phyloP scores from a whole-genome alignment of 129 eudicot genomes.

The Scalesia atractyloides region DNA sequence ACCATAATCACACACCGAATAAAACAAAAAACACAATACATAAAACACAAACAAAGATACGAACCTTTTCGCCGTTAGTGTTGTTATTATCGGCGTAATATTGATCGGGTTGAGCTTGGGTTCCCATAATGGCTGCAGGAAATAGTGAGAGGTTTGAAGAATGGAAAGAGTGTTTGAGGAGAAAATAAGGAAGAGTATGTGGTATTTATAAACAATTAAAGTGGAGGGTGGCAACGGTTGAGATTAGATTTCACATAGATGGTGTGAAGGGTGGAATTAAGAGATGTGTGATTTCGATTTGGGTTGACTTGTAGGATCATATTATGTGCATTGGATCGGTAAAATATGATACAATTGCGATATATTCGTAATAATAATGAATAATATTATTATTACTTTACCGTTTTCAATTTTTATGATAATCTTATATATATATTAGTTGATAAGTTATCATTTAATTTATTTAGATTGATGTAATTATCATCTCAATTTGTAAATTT shows the following conservation, averaged over 20 bases:
- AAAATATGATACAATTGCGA: too few relatives aligned
- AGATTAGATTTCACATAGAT: conserved; percentile 33
- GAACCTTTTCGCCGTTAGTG: conserved; percentile 27
- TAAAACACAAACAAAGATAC: not conserved
- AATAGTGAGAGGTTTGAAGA: conserved; percentile 4
- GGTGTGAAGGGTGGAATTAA: conserved; percentile 28
- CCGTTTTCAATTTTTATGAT: too few relatives aligned
- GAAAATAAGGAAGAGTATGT: conserved; percentile 2
- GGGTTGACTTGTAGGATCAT: conserved; percentile 24
- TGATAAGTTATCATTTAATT: too few relatives aligned
- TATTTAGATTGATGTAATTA: too few relatives aligned
- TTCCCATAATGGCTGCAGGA: conserved; percentile 23
- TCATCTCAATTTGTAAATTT: too few relatives aligned
- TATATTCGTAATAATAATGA: too few relatives aligned
- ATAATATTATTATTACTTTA: too few relatives aligned
- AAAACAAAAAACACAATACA: not conserved
- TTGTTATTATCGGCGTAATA: conserved; percentile 18
- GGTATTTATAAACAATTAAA: conserved; percentile 29
- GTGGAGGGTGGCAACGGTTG: conserved; percentile 28
- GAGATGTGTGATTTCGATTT: conserved; percentile 6
- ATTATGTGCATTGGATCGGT: too few relatives aligned
- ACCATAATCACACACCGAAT: not conserved
- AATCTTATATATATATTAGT: too few relatives aligned
- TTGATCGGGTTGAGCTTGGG: conserved; percentile 27
- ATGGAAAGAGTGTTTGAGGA: conserved; percentile 1